A percentile compares a stretch with the other conserved stretches of the same genome.
Conservation (phyloP, 495 filamentous ascomycete species). For the Penicillium malachiteum region DNA sequence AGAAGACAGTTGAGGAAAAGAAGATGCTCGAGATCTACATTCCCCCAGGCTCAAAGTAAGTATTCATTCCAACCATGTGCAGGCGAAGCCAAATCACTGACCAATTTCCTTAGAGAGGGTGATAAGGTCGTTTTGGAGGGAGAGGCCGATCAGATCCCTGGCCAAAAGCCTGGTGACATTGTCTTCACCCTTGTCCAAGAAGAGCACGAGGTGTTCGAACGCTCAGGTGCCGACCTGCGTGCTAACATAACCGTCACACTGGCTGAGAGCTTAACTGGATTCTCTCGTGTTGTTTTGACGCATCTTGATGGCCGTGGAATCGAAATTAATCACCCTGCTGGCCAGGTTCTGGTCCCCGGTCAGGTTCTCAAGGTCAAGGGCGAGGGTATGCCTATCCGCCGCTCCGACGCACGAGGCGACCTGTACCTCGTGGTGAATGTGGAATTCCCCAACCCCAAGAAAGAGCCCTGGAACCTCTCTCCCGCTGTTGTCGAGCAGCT, state of each 20-base stretch:
- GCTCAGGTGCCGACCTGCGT: conserved; percentile 79
- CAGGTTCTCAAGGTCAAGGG: conserved; percentile 80
- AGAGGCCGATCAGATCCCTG: conserved; percentile 91
- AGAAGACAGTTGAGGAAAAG: conserved; percentile 73
- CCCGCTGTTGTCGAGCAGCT: conserved; percentile 65
- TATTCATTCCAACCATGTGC: neutral
- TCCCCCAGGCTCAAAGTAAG: conserved; percentile 73
- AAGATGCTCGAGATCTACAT: conserved; percentile 97
- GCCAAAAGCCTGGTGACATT: conserved; percentile 88
- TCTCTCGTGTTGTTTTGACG: conserved; percentile 85
- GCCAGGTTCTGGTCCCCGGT: conserved; percentile 73
- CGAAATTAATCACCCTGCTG: conserved; percentile 66
- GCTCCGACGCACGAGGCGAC: conserved; percentile 78
- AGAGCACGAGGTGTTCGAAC: conserved; percentile 74
- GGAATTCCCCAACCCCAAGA: conserved; percentile 68
- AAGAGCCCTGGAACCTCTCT: conserved; percentile 72
- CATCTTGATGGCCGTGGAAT: conserved; percentile 95
- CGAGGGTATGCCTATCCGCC: conserved; percentile 94
- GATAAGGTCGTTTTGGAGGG: conserved; percentile 88
- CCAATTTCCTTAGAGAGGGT: conserved; percentile 55
- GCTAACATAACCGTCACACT: conserved; percentile 78
- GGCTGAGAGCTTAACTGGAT: conserved; percentile 81
- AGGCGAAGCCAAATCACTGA: conserved; percentile 15
- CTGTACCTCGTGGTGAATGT: conserved; percentile 84
- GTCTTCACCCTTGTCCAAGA: conserved; percentile 83